Percentiles rank a stretch among this genome's conserved stretches.
Conservation (phyloP, 257 asterid genomes). For the Nicotiana paniculata region DNA sequence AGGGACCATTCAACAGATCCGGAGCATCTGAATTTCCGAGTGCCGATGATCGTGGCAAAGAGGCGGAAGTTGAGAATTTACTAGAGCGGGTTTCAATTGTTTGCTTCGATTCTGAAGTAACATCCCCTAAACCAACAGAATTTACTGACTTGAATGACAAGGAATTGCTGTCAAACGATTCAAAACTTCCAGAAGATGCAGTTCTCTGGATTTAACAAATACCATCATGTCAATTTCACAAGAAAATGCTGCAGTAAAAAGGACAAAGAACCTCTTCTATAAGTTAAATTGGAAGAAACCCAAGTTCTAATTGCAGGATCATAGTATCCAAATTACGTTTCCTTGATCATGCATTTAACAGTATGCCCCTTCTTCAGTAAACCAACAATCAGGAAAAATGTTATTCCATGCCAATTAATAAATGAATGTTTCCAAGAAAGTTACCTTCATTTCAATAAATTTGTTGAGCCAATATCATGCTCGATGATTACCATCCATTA, state of each 20-base stretch:
- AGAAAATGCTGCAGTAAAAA: neutral
- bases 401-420: no score
- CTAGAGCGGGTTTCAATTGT: slow-evolving; percentile 24
- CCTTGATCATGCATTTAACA: neutral
- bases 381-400: no score
- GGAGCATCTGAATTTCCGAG: slow-evolving; percentile 26
- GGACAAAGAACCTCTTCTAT: neutral
- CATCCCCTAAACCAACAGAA: slow-evolving; percentile 21
- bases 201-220: slow-evolving; percentile 45
- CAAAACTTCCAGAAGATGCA: slow-evolving; percentile 61
- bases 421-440: no score
- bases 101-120: slow-evolving; percentile 34
- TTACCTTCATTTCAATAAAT: no score
- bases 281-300: slow-evolving; percentile 1
- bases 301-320: neutral
- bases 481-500: neutral
- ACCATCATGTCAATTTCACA: slow-evolving; percentile 19
- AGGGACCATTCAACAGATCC: slow-evolving; percentile 48
- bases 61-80: slow-evolving; percentile 22
- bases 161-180: slow-evolving; percentile 51
- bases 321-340: neutral
- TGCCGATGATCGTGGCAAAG: slow-evolving; percentile 24
- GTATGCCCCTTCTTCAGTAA: no score
- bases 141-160: slow-evolving; percentile 25
- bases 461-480: neutral